These are phyloP conservation scores for Oryza australiensis DNA, from an alignment of 176 grass and related monocot species.

Conservation along the genomic window DNA sequence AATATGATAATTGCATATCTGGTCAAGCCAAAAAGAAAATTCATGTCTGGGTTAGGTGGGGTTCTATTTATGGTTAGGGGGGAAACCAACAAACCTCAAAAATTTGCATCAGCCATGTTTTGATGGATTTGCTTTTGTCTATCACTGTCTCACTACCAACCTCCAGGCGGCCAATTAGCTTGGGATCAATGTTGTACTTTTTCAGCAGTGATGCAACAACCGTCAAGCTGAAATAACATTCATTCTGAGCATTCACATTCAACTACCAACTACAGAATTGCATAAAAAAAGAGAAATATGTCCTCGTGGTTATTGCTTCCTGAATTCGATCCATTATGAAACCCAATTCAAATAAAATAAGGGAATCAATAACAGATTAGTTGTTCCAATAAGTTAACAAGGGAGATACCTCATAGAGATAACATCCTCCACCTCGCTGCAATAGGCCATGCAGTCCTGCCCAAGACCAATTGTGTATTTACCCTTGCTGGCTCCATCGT, in stretches of 20 bases:
- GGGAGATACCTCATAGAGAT: slow-evolving; percentile 84
- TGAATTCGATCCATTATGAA: background rate
- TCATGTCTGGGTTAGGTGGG: slow-evolving; percentile 17
- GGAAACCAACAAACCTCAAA: slow-evolving; percentile 71
- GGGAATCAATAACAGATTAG: background rate
- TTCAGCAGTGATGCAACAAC: slow-evolving; percentile 62
- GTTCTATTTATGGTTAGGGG: background rate
- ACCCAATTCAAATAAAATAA: background rate
- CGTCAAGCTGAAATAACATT: slow-evolving; percentile 65
- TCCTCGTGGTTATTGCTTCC: background rate
- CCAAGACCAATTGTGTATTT: slow-evolving; percentile 97
- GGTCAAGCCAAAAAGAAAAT: background rate
- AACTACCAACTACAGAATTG: background rate
- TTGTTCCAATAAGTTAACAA: background rate
- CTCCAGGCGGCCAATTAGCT: slow-evolving; percentile 68
- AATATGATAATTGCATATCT: background rate
- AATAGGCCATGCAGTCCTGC: slow-evolving; percentile 96
- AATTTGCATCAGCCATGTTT: slow-evolving; percentile 92
- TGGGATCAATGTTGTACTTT: slow-evolving; percentile 73
- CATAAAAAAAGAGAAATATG: background rate
- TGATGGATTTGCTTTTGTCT: slow-evolving; percentile 96
- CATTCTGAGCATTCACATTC: slow-evolving; percentile 34
- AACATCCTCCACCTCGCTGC: slow-evolving; percentile 89
- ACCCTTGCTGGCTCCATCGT: slow-evolving; percentile 89
- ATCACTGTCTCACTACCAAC: slow-evolving; percentile 88